Base-by-base conservation (phyloP, 116 monocot species). In the Papilionanthe hybrid region DNA sequence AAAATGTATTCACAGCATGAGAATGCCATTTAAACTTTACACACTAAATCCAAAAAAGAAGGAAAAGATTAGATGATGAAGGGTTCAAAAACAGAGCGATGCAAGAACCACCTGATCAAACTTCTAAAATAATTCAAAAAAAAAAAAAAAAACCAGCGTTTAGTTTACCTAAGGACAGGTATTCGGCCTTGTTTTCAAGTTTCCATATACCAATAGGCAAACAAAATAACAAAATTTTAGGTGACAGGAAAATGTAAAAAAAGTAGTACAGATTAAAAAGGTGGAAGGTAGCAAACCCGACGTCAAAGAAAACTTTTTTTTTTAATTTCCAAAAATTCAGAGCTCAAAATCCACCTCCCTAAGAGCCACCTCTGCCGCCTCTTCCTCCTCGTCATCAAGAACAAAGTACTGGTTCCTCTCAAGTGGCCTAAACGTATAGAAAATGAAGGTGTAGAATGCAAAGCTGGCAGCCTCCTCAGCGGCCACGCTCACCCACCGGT, bases 361-460 rank as follows among this genome's bases (percentile, higher is more conserved):
- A 23, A 94, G 87, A 4, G 81, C 85, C 75, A 18, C 80, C 66
- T 84, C 77, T 23, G 94, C 94, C 20, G 86, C 92, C 81, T 90
- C 92, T 48, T 94, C 94, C 27, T 94, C 94, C 32, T 91, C 94
- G 0, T 94, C 94, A 80, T 92, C 92, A 72, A 94, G 66, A 15
- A 76, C 85, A 68, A 94, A 94, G 75, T 94, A 94, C 82, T 92
- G 77, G 43, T 92, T 94, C 86, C 80, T 90, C 87, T 92, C 92
- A 10, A 81, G 81, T 0, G 94, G 94, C 82, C 85, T 83, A 80
- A 94, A 94, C 90, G 88, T 89, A 74, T 84, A 85, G 72, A 90
- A 90, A 86, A 92, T 90, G 68, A 90, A 86, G 37, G 78, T 42
- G 68, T 94, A 94, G 79, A 94, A 94, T 0, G 89, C 88, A 1